A percentile compares a stretch with the other conserved stretches of the same genome.
These are phyloP conservation scores for Tephrocybe sp. DNA, from an alignment of 768 basidiomycete genomes.

Conservation along the genomic window DNA sequence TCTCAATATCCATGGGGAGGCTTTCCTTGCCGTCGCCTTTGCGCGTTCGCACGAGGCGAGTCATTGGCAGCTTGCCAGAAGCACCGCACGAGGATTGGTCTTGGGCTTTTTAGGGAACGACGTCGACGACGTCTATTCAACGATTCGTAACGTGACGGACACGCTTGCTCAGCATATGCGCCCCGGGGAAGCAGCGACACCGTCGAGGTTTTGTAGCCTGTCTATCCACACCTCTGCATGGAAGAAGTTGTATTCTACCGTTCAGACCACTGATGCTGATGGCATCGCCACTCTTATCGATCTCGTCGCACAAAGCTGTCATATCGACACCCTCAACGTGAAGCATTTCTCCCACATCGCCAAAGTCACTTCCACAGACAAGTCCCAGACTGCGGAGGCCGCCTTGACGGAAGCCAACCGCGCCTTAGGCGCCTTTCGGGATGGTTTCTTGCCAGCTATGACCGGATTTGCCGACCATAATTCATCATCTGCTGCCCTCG, in stretches of 20 bases:
- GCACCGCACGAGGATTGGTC: constrained; percentile 33
- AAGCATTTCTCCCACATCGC: constrained; percentile 44
- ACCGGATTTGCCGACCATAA: constrained; percentile 65
- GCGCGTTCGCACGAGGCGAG: constrained; percentile 28
- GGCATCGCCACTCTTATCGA: constrained; percentile 59
- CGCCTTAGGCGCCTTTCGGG: constrained; percentile 53
- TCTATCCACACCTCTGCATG: constrained; percentile 61
- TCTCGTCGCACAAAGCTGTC: constrained; percentile 56
- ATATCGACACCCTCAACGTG: constrained; percentile 60
- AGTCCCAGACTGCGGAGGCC: constrained; percentile 19
- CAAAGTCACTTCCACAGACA: constrained; percentile 24
- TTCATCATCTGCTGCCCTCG: constrained; percentile 45
- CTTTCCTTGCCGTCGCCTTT: constrained; percentile 37
- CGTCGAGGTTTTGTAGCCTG: constrained; percentile 29
- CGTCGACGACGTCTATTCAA: constrained; percentile 26
- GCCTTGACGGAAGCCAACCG: constrained; percentile 59
- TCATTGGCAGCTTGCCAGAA: constrained; percentile 35
- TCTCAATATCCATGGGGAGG: constrained; percentile 39
- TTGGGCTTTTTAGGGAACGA: constrained; percentile 29
- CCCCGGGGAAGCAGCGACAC: constrained; percentile 1
- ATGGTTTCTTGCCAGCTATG: constrained; percentile 61
- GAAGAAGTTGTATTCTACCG: constrained; percentile 58
- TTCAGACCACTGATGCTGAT: constrained; percentile 56
- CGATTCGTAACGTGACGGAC: constrained; percentile 31
- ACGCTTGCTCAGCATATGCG: constrained; percentile 24